These are phyloP conservation scores for Citrus glauca DNA, from an alignment of 345 rosid genomes.

Conservation along the genomic window DNA sequence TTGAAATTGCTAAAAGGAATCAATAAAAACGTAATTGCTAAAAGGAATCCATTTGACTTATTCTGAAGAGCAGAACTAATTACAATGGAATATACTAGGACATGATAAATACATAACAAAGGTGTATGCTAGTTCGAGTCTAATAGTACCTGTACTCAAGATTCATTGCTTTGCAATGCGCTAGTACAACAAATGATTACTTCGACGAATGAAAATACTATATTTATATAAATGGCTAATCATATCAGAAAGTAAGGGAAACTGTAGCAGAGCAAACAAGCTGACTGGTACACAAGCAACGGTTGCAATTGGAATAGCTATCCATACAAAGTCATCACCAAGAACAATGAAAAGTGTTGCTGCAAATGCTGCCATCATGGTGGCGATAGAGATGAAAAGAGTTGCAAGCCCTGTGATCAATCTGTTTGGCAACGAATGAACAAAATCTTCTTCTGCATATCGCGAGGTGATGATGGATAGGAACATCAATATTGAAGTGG, in stretches of 20 bases:
- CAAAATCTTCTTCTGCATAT: conserved; percentile 37
- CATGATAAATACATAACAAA: no score
- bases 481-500: conserved; percentile 39
- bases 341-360: conserved; percentile 29
- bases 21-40: no score
- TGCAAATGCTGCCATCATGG: conserved; percentile 40
- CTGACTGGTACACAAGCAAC: conserved; percentile 17
- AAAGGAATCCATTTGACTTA: no score
- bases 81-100: no score
- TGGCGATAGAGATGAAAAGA: conserved; percentile 30
- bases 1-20: no score
- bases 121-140: no score
- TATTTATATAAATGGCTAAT: conserved; percentile 1
- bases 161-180: not conserved
- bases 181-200: not conserved
- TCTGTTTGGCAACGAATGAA: conserved; percentile 29
- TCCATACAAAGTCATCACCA: conserved; percentile 16
- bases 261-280: conserved; percentile 26
- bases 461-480: conserved; percentile 39
- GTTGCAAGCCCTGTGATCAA: conserved; percentile 30
- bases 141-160: not conserved
- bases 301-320: conserved; percentile 2
- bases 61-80: no score
- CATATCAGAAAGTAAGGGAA: conserved; percentile 31
- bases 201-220: conserved; percentile 4